Conservation (phyloP, 2,329 filamentous ascomycete genomes). For the Cercospora nicotianae region DNA sequence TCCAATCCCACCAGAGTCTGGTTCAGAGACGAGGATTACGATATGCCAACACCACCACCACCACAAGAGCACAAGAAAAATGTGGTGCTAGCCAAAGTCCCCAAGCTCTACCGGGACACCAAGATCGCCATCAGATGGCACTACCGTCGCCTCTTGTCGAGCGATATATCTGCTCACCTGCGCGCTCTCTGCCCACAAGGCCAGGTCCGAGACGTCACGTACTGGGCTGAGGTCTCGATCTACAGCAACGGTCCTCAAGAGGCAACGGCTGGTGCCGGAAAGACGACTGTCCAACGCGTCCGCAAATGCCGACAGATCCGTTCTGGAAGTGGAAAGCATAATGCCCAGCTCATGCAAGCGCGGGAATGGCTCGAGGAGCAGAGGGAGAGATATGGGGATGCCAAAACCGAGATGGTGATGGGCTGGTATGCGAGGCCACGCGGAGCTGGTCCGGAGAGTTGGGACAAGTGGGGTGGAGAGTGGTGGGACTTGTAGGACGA, state of each 20-base stretch:
- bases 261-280: neutral
- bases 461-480: neutral
- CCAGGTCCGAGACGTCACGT: neutral
- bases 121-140: neutral
- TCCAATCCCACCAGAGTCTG: neutral
- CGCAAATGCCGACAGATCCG: neutral
- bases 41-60: neutral
- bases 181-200: neutral
- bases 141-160: neutral
- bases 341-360: neutral
- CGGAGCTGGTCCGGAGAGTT: neutral
- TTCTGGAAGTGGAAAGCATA: neutral
- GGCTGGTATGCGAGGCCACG: neutral
- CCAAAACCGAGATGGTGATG: neutral
- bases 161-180: neutral
- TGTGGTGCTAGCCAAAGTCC: neutral
- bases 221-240: neutral
- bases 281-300: neutral
- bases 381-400: neutral
- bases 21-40: neutral
- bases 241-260: neutral
- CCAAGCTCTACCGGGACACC: neutral
- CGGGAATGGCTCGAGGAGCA: neutral
- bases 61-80: neutral
- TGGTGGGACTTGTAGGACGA: neutral